phyloP scores from a whole-genome alignment of 345 rosid genomes.

The Rhodomyrtus tomentosa region DNA sequence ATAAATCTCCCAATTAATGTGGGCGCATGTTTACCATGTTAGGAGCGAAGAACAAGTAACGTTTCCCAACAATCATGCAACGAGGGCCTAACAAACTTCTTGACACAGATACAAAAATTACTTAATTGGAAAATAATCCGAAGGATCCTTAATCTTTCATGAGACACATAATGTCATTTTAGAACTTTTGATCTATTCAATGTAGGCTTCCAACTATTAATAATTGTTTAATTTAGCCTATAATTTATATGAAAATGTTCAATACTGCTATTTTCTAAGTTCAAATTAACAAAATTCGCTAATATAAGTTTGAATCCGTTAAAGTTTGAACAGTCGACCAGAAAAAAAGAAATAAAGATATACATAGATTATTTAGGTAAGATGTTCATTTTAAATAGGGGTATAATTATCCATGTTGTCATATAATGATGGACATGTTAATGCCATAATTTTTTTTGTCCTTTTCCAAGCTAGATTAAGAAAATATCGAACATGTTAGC shows the following conservation, averaged over 20 bases:
- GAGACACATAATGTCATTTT: rapidly evolving
- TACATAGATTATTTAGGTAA: rapidly evolving
- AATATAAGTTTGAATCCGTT: neutral
- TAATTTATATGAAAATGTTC: no score
- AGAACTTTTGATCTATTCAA: neutral
- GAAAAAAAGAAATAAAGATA: neutral
- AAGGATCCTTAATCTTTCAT: neutral
- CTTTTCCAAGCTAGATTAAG: neutral
- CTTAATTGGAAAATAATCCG: neutral
- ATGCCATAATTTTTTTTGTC: neutral
- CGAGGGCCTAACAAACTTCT: no score
- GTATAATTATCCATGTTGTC: rapidly evolving
- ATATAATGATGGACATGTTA: neutral
- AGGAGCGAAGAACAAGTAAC: no score
- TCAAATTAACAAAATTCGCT: neutral
- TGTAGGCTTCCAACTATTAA: neutral
- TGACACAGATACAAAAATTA: no score
- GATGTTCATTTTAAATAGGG: neutral
- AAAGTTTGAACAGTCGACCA: neutral
- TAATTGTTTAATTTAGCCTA: no score
- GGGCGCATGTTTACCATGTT: no score
- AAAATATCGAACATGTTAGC: neutral
- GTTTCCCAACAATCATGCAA: no score
- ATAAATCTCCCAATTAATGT: no score
- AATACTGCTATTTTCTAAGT: neutral